phyloP scores from a whole-genome alignment of 2,329 filamentous ascomycete genomes.

The Botryosphaeria dothidea region DNA sequence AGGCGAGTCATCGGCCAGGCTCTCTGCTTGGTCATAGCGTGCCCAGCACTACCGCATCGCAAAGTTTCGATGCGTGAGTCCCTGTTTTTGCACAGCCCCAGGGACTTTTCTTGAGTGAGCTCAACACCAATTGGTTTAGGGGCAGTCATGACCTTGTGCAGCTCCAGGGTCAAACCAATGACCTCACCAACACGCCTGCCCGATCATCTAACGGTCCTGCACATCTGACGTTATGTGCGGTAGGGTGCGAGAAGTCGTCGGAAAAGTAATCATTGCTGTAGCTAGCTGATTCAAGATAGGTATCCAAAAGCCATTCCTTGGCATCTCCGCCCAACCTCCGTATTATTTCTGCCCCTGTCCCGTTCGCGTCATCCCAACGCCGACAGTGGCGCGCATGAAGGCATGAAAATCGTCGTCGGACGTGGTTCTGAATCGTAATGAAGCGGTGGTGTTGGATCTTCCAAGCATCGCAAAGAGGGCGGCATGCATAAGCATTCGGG shows the following conservation, averaged over 20 bases:
- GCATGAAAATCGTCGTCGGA: conserved; percentile 3
- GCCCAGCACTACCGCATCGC: neutral
- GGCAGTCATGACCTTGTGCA: too few relatives aligned
- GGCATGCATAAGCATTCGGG: neutral
- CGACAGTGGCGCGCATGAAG: neutral
- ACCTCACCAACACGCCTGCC: too few relatives aligned
- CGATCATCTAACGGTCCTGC: too few relatives aligned
- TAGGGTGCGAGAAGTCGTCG: neutral
- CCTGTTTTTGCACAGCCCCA: neutral
- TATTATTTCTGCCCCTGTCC: neutral
- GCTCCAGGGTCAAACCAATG: too few relatives aligned
- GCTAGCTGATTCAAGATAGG: neutral
- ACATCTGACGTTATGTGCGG: too few relatives aligned
- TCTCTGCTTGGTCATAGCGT: neutral
- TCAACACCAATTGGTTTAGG: neutral
- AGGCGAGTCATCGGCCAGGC: neutral
- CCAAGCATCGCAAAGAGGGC: neutral
- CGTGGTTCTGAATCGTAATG: neutral
- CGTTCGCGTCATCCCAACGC: neutral
- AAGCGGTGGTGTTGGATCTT: neutral
- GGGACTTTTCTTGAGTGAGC: neutral
- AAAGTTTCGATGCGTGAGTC: neutral
- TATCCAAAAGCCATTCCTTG: neutral
- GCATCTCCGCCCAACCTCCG: neutral
- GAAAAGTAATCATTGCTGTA: neutral